phyloP scores from a whole-genome alignment of 352 stramenopile species.

The Phytophthora cactorum region DNA sequence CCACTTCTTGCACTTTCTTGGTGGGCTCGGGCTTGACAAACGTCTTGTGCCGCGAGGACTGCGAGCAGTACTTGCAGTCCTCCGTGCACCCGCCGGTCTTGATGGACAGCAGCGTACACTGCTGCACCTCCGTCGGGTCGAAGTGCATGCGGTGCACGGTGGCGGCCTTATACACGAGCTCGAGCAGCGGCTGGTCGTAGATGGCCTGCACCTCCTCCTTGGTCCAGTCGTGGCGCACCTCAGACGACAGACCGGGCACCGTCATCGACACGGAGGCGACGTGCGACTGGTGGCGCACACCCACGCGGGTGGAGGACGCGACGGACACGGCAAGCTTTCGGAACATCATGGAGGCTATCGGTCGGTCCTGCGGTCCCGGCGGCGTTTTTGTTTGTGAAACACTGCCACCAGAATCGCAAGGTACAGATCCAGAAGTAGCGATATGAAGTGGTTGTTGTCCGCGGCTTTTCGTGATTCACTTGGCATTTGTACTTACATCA shows the following conservation, averaged over 20 bases:
- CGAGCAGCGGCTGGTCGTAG: conserved; percentile 95
- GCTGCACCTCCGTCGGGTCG: conserved; percentile 96
- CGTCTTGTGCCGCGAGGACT: conserved; percentile 97
- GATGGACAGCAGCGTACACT: conserved; percentile 97
- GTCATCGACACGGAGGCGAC: conserved; percentile 54
- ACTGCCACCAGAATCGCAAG: conserved; percentile 32
- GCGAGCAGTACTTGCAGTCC: conserved; percentile 97
- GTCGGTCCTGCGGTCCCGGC: conserved; percentile 15
- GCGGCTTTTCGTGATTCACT: conserved; percentile 21
- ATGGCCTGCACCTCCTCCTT: conserved; percentile 95
- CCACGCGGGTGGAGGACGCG: conserved; percentile 15
- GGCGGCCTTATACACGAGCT: conserved; percentile 97
- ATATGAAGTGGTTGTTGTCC: conserved; percentile 33
- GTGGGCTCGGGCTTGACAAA: conserved; percentile 98
- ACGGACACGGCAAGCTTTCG: conserved; percentile 42
- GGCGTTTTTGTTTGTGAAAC: conserved; percentile 35
- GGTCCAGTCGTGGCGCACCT: conserved; percentile 92
- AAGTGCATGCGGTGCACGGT: conserved; percentile 98
- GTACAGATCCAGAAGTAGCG: conserved; percentile 22
- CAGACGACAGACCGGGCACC: conserved; percentile 66
- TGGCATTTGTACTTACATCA: neutral
- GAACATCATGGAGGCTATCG: conserved; percentile 40
- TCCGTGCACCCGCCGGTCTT: conserved; percentile 97
- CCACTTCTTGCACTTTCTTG: conserved; percentile 97
- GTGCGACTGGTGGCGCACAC: conserved; percentile 39